These are phyloP conservation scores for Ascochyta clinopodiicola DNA, from an alignment of 2,329 filamentous ascomycete genomes.

Conservation along the genomic window DNA sequence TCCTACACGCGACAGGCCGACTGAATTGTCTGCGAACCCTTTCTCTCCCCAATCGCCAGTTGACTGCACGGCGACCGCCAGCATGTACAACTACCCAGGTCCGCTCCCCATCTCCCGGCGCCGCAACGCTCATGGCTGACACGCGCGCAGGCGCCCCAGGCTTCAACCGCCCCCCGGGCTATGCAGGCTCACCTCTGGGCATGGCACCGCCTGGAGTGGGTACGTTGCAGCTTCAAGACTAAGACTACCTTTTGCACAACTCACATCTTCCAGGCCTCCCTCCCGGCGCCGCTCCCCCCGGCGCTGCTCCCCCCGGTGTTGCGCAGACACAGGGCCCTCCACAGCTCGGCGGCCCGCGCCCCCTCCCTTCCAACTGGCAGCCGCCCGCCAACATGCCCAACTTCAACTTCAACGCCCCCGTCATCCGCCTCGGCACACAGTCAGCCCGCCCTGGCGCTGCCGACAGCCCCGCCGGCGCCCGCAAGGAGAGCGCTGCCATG, in stretches of 20 bases:
- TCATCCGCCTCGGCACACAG: slow-evolving; percentile 88
- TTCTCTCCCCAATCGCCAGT: background rate
- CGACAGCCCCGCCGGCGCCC: slow-evolving; percentile 53
- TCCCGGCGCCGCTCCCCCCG: slow-evolving; percentile 66
- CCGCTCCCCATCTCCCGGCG: slow-evolving; percentile 5
- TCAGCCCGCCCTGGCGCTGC: slow-evolving; percentile 63
- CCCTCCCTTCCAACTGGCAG: slow-evolving; percentile 83
- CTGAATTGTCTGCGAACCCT: background rate
- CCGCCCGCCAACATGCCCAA: slow-evolving; percentile 91
- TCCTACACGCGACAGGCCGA: background rate
- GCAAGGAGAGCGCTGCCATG: slow-evolving; percentile 55
- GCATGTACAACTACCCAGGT: slow-evolving; percentile 49
- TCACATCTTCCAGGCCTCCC: slow-evolving; percentile 13
- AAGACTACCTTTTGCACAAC: background rate
- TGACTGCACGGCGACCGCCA: background rate
- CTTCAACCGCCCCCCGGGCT: slow-evolving; percentile 78
- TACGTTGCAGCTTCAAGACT: slow-evolving; percentile 52
- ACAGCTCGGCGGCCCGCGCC: slow-evolving; percentile 80
- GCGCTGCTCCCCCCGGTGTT: slow-evolving; percentile 78
- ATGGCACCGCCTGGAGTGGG: slow-evolving; percentile 84
- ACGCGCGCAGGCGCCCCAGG: slow-evolving; percentile 55
- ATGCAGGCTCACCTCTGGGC: slow-evolving; percentile 74
- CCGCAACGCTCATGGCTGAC: slow-evolving; percentile 20
- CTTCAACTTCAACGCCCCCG: slow-evolving; percentile 97
- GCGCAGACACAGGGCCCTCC: slow-evolving; percentile 73